Conservation (phyloP, 768 basidiomycete species). For the Lactarius trivialis region DNA sequence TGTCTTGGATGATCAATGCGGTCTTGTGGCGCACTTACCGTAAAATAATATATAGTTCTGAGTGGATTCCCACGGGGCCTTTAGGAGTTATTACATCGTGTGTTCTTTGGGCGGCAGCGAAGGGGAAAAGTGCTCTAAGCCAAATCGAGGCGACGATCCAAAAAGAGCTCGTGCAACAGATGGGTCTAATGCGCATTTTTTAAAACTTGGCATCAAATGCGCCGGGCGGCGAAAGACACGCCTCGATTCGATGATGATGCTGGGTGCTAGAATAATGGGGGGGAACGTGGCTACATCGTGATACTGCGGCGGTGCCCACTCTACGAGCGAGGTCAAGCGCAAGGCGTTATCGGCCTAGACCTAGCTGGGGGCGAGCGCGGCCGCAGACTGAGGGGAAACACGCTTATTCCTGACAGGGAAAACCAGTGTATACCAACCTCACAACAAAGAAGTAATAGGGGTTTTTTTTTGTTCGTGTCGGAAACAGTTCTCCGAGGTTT, state of each 20-base stretch:
- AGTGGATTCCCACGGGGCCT: neutral
- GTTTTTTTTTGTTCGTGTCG: neutral
- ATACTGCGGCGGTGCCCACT: neutral
- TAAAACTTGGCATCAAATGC: neutral
- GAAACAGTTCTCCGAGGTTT: neutral
- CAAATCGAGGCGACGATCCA: neutral
- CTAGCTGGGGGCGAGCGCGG: neutral
- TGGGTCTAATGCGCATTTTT: neutral
- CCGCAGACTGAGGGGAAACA: constrained; percentile 2
- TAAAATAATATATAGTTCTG: neutral
- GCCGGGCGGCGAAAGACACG: neutral
- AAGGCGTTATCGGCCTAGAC: neutral
- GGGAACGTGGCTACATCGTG: neutral
- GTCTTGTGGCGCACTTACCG: neutral
- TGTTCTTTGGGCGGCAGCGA: neutral
- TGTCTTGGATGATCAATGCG: neutral
- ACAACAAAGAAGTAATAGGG: neutral
- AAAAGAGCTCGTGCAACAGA: neutral
- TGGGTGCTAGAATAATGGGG: neutral
- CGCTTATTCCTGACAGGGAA: neutral
- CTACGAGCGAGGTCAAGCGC: neutral
- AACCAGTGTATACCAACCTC: neutral
- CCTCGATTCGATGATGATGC: neutral
- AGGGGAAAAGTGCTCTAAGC: neutral
- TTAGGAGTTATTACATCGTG: neutral